Percentiles rank a stretch among this genome's conserved stretches.
phyloP scores from a whole-genome alignment of 345 rosid species.

The Brassica juncea region DNA sequence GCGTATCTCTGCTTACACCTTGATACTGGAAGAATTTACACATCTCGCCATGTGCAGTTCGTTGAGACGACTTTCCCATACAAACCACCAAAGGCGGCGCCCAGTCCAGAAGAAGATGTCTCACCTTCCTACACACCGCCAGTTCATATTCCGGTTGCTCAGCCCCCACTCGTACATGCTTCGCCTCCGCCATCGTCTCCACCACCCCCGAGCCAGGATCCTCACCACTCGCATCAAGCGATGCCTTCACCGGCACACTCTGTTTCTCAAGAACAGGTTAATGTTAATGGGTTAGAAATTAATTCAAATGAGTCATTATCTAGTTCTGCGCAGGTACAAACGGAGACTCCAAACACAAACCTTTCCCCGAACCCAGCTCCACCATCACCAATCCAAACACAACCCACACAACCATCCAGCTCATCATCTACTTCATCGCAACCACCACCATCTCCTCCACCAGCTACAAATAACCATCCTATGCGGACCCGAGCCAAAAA shows the following conservation, averaged over 20 bases:
- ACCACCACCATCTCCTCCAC: not conserved
- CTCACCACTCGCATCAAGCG: not conserved
- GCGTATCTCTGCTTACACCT: no score
- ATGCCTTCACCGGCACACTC: not conserved
- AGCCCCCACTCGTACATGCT: not conserved
- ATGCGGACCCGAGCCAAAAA: not conserved
- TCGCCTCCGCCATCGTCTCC: not conserved
- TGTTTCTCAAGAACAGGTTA: no score
- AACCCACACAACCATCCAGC: no score
- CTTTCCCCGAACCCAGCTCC: not conserved
- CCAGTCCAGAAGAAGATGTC: not conserved
- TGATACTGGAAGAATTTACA: no score
- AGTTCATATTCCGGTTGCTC: not conserved
- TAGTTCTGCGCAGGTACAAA: not conserved
- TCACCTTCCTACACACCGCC: not conserved
- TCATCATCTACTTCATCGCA: not conserved
- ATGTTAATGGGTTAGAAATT: not conserved
- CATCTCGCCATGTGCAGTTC: no score
- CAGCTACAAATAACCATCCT: not conserved
- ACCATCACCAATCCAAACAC: not conserved
- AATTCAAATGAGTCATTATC: not conserved
- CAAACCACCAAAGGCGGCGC: not conserved
- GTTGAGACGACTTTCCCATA: not conserved
- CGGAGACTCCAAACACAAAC: not conserved
- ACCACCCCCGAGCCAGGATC: not conserved